These are phyloP conservation scores for Fraxinus quadrangulata DNA, from an alignment of 257 asterid genomes.

Conservation along the genomic window DNA sequence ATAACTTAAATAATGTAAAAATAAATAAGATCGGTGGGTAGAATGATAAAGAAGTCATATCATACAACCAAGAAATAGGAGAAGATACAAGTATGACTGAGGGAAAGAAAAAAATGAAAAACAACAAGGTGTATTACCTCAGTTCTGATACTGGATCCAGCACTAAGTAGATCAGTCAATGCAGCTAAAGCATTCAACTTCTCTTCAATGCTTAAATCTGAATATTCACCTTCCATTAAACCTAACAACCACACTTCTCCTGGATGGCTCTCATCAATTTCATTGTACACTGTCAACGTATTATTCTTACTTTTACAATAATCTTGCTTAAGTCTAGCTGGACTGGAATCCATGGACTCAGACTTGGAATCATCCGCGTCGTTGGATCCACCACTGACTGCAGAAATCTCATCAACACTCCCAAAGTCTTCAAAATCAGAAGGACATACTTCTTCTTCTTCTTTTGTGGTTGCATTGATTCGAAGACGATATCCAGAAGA, in stretches of 20 bases:
- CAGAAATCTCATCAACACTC: constrained; percentile 72
- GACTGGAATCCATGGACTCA: constrained; percentile 52
- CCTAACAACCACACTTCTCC: constrained; percentile 95
- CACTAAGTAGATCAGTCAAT: constrained; percentile 74
- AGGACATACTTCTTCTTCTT: constrained; percentile 52
- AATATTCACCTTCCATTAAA: constrained; percentile 94
- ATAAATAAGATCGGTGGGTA: neutral
- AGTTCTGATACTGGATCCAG: constrained; percentile 72
- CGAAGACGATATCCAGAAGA: constrained; percentile 83
- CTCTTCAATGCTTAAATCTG: constrained; percentile 87
- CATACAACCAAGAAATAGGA: neutral
- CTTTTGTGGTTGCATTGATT: constrained; percentile 54
- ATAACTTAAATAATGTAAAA: neutral
- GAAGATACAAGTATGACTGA: neutral
- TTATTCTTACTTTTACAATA: constrained; percentile 33
- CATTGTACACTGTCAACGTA: constrained; percentile 43
- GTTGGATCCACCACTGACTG: constrained; percentile 51
- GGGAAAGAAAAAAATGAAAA: neutral
- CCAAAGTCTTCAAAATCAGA: constrained; percentile 76
- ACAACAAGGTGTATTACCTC: constrained; percentile 60
- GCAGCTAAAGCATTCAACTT: constrained; percentile 70
- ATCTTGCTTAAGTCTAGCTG: constrained; percentile 36
- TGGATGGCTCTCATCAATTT: constrained; percentile 95
- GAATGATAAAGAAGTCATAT: neutral
- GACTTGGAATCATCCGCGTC: constrained; percentile 56